Conservation (phyloP, 2,329 filamentous ascomycete genomes). For the Calonectria crousiana region DNA sequence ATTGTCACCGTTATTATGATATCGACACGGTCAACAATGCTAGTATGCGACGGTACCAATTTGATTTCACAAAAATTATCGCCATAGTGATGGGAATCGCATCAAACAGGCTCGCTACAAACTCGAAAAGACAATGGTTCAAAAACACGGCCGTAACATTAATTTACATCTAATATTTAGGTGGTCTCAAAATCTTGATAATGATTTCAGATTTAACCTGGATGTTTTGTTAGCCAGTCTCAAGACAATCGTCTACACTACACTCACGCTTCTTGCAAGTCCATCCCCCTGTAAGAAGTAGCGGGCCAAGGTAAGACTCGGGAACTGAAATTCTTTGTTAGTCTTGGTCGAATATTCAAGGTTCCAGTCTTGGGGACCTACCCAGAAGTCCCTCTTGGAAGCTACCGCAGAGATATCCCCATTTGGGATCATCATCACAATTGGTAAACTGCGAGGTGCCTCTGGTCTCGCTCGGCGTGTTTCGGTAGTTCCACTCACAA, state of each 20-base stretch:
- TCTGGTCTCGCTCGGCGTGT: constrained; percentile 3
- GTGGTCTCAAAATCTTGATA: not conserved
- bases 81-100: not conserved
- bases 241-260: not conserved
- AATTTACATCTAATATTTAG: not conserved
- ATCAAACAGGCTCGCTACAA: not conserved
- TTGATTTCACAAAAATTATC: not conserved
- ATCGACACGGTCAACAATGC: not conserved
- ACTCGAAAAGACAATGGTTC: not conserved
- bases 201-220: not conserved
- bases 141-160: not conserved
- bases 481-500: constrained; percentile 41
- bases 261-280: constrained; percentile 21
- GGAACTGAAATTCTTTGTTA: constrained; percentile 27
- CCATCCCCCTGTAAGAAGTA: constrained; percentile 23
- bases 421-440: constrained; percentile 36
- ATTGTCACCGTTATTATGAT: not conserved
- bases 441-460: constrained; percentile 36
- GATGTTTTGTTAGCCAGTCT: not conserved
- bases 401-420: constrained; percentile 35
- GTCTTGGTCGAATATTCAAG: not conserved
- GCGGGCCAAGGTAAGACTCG: constrained; percentile 41
- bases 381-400: constrained; percentile 30
- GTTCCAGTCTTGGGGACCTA: not conserved
- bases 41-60: not conserved